A percentile compares a stretch with the other conserved stretches of the same genome.
These are phyloP conservation scores for Exobasidium cylindrosporum DNA, from an alignment of 1,284 basidiomycete species.

Conservation along the genomic window DNA sequence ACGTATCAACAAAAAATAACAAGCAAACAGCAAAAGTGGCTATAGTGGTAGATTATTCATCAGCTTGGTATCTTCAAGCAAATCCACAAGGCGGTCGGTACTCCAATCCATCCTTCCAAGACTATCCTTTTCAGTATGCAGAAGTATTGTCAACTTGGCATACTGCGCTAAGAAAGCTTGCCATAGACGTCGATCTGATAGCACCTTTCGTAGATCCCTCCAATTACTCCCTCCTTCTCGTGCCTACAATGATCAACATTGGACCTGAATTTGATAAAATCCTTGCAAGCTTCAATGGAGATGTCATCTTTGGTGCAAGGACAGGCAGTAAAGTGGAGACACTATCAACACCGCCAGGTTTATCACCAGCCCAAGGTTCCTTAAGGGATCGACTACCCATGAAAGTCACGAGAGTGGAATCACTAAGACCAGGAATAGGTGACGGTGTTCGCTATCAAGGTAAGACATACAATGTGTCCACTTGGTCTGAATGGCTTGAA, in stretches of 20 bases:
- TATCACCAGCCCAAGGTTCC: slow-evolving; percentile 25
- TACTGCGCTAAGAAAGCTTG: slow-evolving; percentile 31
- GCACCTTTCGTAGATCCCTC: slow-evolving; percentile 22
- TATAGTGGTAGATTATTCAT: slow-evolving; percentile 27
- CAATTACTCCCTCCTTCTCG: slow-evolving; percentile 31
- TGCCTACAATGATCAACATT: slow-evolving; percentile 29
- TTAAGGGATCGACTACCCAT: slow-evolving; percentile 30
- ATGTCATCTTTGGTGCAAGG: slow-evolving; percentile 29
- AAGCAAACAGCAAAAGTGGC: slow-evolving; percentile 23
- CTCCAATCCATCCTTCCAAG: slow-evolving; percentile 22
- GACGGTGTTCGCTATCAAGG: background rate
- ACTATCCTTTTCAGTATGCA: slow-evolving; percentile 25
- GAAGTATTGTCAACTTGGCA: slow-evolving; percentile 32
- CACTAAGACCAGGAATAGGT: background rate
- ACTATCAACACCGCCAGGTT: slow-evolving; percentile 31
- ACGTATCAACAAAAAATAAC: slow-evolving; percentile 9
- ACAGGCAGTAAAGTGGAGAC: slow-evolving; percentile 28
- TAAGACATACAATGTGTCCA: slow-evolving; percentile 25
- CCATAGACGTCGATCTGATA: slow-evolving; percentile 32
- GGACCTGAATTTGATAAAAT: slow-evolving; percentile 23
- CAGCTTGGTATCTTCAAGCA: slow-evolving; percentile 27
- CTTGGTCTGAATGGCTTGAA: slow-evolving; percentile 38
- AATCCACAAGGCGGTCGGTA: slow-evolving; percentile 34
- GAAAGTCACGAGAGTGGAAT: slow-evolving; percentile 29
- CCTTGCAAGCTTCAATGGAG: slow-evolving; percentile 26